Evolutionary conservation across 2,329 filamentous ascomycete species (phyloP).

Genomic region (Thielaviopsis musarum): DNA sequence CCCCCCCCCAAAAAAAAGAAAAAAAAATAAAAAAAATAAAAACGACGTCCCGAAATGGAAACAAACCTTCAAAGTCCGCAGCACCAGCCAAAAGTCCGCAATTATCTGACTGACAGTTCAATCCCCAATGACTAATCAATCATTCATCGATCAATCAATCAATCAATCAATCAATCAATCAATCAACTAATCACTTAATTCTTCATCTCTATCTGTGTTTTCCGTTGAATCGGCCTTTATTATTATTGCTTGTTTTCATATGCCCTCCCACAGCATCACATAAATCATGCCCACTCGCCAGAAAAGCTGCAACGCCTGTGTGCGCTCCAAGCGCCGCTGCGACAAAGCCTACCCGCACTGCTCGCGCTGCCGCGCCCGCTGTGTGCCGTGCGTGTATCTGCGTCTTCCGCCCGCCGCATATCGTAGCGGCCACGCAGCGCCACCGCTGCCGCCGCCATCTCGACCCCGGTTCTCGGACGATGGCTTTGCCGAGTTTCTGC

Average conservation of each 20-base stretch:
- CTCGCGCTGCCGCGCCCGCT: slow-evolving; percentile 26
- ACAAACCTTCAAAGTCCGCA: not conserved
- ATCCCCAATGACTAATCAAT: not conserved
- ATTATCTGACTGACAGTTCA: not conserved
- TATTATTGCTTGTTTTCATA: too few relatives aligned
- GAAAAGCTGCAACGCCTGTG: slow-evolving; percentile 33
- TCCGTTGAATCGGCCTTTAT: not conserved
- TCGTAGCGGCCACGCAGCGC: not conserved
- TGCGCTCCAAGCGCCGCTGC: slow-evolving; percentile 30
- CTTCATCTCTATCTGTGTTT: not conserved
- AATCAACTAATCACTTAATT: too few relatives aligned
- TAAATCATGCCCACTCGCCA: slow-evolving; percentile 27
- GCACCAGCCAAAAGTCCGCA: not conserved
- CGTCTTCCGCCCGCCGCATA: not conserved
- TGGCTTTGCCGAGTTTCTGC: too few relatives aligned
- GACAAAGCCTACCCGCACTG: slow-evolving; percentile 28
- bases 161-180: not conserved
- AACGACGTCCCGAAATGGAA: not conserved
- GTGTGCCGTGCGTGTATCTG: slow-evolving; percentile 24
- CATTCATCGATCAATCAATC: not conserved
- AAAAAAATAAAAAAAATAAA: not conserved
- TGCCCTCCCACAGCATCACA: too few relatives aligned
- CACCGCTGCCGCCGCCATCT: not conserved
- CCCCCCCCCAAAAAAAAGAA: not conserved
- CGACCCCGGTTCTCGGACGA: too few relatives aligned